Evolutionary conservation across 2,329 filamentous ascomycete species (phyloP).

Genomic region (Xylariaceae sp.): DNA sequence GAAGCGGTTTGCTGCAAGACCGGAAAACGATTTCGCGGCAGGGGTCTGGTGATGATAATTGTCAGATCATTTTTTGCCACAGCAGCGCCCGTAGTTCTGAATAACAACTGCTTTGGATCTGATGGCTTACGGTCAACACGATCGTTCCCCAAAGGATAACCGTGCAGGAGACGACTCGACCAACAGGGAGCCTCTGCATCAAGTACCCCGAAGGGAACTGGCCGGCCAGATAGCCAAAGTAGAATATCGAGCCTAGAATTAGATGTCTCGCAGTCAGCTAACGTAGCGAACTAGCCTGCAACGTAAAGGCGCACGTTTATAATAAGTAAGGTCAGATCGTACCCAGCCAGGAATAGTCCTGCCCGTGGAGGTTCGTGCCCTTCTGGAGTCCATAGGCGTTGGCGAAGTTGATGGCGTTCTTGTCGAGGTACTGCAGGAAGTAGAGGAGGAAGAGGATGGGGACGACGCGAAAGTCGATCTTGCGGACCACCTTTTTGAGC

Average conservation of each 20-base stretch:
- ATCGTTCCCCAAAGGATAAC: conserved; percentile 45
- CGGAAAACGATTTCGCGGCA: conserved; percentile 48
- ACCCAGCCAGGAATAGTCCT: conserved; percentile 48
- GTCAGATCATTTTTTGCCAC: too few species aligned
- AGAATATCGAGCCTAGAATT: conserved; percentile 46
- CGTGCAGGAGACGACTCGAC: conserved; percentile 40
- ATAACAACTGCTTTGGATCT: too few species aligned
- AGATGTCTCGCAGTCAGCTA: conserved; percentile 5
- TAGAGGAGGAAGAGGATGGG: conserved; percentile 30
- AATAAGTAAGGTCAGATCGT: too few species aligned
- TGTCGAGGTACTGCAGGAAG: conserved; percentile 32
- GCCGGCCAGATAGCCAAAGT: conserved; percentile 42
- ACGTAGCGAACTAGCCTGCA: background rate
- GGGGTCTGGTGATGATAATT: conserved; percentile 33
- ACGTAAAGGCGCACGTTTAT: conserved; percentile 36
- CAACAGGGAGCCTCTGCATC: conserved; percentile 43
- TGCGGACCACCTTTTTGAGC: conserved; percentile 27
- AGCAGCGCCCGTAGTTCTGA: too few species aligned
- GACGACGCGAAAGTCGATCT: conserved; percentile 30
- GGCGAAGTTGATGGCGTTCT: conserved; percentile 46
- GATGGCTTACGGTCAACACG: conserved; percentile 32
- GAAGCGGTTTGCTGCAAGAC: conserved; percentile 51
- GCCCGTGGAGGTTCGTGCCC: conserved; percentile 41
- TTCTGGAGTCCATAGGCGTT: conserved; percentile 43
- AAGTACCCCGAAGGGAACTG: conserved; percentile 41